Conservation (phyloP, 768 basidiomycete species). For the Rubroboletus satanas region DNA sequence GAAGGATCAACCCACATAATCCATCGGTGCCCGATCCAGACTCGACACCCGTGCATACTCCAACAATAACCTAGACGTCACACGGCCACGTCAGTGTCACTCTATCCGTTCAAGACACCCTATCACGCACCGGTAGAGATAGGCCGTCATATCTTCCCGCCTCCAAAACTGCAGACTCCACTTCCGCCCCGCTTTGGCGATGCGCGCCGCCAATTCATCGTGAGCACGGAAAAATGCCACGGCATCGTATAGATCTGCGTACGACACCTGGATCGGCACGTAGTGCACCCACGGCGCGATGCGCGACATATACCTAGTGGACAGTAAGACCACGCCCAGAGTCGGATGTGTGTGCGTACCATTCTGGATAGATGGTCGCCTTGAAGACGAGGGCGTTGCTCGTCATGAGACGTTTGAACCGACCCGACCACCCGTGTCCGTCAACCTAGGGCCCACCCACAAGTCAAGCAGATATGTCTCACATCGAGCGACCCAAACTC, state of each 20-base stretch:
- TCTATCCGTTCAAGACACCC: not conserved
- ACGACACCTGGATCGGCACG: constrained; percentile 62
- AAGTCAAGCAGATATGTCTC: not conserved
- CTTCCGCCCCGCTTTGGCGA: constrained; percentile 51
- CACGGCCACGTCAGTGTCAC: not conserved
- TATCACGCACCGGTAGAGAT: constrained; percentile 48
- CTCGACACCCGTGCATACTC: constrained; percentile 55
- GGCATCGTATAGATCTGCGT: constrained; percentile 66
- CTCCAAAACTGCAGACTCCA: constrained; percentile 62
- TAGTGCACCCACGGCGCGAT: constrained; percentile 72
- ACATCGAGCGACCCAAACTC: constrained; percentile 12
- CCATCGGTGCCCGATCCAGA: constrained; percentile 42
- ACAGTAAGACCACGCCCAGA: not conserved
- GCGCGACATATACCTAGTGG: constrained; percentile 49
- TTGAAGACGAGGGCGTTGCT: constrained; percentile 65
- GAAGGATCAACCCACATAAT: constrained; percentile 27
- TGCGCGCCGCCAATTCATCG: constrained; percentile 53
- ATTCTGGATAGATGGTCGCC: constrained; percentile 70
- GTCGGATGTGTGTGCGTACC: constrained; percentile 36
- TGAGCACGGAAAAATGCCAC: constrained; percentile 72
- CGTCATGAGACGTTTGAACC: constrained; percentile 62
- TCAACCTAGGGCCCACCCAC: constrained; percentile 40
- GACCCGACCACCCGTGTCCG: constrained; percentile 67
- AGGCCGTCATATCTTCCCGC: constrained; percentile 55
- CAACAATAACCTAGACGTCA: constrained; percentile 40